Evolutionary conservation across 2,329 filamentous ascomycete genomes (phyloP), one percentile per base, ranked within the genome.

Genomic region (Ophiostoma novo-ulmi): DNA sequence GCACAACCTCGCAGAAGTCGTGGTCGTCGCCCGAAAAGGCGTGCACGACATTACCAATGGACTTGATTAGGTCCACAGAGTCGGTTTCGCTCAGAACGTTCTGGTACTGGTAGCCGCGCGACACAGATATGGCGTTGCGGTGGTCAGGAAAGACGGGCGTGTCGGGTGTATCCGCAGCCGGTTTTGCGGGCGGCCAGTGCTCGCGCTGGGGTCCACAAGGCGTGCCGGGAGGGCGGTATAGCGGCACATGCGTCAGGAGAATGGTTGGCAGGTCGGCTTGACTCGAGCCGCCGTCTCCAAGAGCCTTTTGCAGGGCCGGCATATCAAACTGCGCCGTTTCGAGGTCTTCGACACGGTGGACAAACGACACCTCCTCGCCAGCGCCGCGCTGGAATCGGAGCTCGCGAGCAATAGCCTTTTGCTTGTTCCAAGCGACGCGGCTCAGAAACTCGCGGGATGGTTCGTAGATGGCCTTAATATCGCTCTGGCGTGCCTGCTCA

Each of bases 11-110:
- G 80, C 95, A 99, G 81, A 98, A 97, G 81, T 99, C 95, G 81
- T 99, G 95, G 77, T 99, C 95, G 76, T 99, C 95, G 13, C 95
- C 95, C 0, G 93, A 97, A 77, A 98, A 99, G 63, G 94, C 91
- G 74, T 95, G 91, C 3, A 88, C 85, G 14, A 98, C 87, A 73
- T 95, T 92, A 44, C 93, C 93, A 44, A 97, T 84, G 73, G 89
- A 91, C 72, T 89, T 85, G 61, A 97, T 82, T 52, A 99, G 82
- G 69, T 89, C 88, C 65, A 88, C 84, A 0, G 94, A 95, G 74
- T 97, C 88, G 1, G 87, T 84, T 68, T 90, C 87, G 68, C 86
- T 91, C 36, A 99, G 86, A 2, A 97, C 94, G 76, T 97, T 99
- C 78, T 98, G 94, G 77, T 99, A 99, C 78, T 99, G 95, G 77